Conservation (phyloP, 1,139 yeast species). For the Hansenula sp. region DNA sequence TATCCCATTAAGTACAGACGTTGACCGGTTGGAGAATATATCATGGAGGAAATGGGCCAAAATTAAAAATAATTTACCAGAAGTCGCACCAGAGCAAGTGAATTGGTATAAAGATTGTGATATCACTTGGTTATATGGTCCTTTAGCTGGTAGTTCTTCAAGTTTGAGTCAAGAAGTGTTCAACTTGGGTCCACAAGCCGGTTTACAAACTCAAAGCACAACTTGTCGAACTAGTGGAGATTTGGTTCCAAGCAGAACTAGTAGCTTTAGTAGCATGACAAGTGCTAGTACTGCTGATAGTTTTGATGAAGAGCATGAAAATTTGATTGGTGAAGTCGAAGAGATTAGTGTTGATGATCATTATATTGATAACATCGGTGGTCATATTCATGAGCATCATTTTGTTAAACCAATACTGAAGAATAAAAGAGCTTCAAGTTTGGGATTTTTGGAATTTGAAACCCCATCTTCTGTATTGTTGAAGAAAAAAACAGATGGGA, state of each 20-base stretch:
- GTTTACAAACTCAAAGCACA: neutral
- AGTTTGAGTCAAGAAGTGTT: neutral
- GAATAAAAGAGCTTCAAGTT: slow-evolving; percentile 1
- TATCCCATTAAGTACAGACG: slow-evolving; percentile 21
- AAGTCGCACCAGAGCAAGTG: slow-evolving; percentile 66
- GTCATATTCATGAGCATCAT: neutral
- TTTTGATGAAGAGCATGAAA: neutral
- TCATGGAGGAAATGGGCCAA: slow-evolving; percentile 87
- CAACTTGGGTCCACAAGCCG: neutral
- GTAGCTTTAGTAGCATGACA: slow-evolving; percentile 1
- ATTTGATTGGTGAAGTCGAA: neutral
- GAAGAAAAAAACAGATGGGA: neutral
- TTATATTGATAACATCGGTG: neutral
- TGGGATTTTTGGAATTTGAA: slow-evolving; percentile 1
- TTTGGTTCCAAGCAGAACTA: neutral
- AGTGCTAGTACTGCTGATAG: slow-evolving; percentile 1
- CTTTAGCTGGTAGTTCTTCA: slow-evolving; percentile 28
- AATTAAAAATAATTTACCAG: slow-evolving; percentile 54
- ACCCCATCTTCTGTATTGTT: neutral
- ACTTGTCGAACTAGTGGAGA: neutral
- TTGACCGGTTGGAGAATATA: slow-evolving; percentile 68
- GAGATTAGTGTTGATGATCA: neutral
- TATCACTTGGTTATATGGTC: slow-evolving; percentile 79
- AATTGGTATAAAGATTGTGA: slow-evolving; percentile 82
- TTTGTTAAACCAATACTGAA: slow-evolving; percentile 2